These are phyloP conservation scores for Annulohypoxylon nitens DNA, from an alignment of 495 filamentous ascomycete genomes.

Conservation along the genomic window DNA sequence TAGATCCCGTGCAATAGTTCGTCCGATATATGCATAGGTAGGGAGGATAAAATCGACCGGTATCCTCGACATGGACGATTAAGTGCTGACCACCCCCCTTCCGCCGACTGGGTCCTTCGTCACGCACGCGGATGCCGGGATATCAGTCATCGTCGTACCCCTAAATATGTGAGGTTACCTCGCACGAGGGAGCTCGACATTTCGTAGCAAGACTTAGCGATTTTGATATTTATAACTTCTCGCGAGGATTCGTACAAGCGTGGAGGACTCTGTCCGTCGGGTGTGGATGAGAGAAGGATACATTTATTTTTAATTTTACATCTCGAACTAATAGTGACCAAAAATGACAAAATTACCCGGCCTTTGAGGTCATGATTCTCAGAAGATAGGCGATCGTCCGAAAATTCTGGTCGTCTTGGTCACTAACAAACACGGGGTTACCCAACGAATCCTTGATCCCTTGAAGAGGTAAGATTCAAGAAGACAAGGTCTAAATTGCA, in stretches of 20 bases:
- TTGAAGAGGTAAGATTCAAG: no score
- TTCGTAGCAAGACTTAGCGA: background rate
- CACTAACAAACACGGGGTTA: no score
- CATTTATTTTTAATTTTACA: no score
- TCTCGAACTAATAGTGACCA: no score
- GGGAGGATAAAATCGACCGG: background rate
- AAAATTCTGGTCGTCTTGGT: no score
- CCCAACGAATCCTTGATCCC: no score
- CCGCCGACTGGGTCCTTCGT: background rate
- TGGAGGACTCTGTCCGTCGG: background rate
- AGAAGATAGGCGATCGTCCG: no score
- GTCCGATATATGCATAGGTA: background rate
- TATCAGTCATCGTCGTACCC: background rate
- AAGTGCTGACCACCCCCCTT: conserved; percentile 30
- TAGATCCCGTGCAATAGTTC: background rate
- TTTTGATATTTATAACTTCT: background rate
- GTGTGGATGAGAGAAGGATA: no score
- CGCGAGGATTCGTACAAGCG: background rate
- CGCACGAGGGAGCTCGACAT: background rate
- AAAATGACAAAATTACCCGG: no score
- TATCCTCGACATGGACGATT: conserved; percentile 25
- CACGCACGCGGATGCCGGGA: background rate
- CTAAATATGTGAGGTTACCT: background rate
- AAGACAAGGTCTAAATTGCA: no score
- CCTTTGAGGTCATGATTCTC: no score